phyloP scores from a whole-genome alignment of 495 filamentous ascomycete species.

The Arthonia radiata region DNA sequence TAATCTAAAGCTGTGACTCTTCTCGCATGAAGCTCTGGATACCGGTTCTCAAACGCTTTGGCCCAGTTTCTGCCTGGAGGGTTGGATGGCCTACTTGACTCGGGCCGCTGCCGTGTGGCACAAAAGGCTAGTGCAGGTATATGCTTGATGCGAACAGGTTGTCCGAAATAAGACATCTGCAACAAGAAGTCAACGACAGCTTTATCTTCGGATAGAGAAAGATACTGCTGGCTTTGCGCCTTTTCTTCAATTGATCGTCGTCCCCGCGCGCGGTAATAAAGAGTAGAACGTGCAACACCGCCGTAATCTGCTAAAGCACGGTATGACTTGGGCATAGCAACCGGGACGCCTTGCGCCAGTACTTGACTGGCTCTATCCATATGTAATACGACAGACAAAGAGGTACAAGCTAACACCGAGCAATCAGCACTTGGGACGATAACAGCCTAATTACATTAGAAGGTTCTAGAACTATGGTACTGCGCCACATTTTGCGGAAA shows the following conservation, averaged over 20 bases:
- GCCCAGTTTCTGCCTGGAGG: too few relatives aligned
- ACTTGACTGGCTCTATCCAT: conserved; percentile 2
- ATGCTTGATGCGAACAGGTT: conserved; percentile 3
- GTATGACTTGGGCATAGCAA: conserved; percentile 1
- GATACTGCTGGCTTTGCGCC: conserved; percentile 3
- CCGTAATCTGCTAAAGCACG: conserved; percentile 1
- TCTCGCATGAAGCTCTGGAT: conserved; percentile 8
- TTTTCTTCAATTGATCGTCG: conserved; percentile 1
- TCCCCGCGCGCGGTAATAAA: too few relatives aligned
- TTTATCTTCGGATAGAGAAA: conserved; percentile 5
- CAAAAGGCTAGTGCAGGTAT: conserved; percentile 5
- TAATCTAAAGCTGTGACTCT: conserved; percentile 10
- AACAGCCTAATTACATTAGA: too few relatives aligned
- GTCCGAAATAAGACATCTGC: conserved; percentile 2
- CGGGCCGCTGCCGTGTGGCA: conserved; percentile 1
- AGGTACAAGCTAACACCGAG: too few relatives aligned
- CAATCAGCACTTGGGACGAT: too few relatives aligned
- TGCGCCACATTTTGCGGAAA: too few relatives aligned
- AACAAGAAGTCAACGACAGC: conserved; percentile 2
- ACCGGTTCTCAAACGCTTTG: conserved; percentile 9
- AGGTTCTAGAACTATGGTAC: too few relatives aligned
- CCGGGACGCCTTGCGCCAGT: conserved; percentile 1
- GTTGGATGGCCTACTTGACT: too few relatives aligned
- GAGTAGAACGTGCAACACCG: conserved; percentile 1
- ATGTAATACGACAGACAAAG: too few relatives aligned